Percentiles rank a stretch among this genome's conserved stretches.
phyloP scores from a whole-genome alignment of 441 rosid species.

The Biscutella laevigata region DNA sequence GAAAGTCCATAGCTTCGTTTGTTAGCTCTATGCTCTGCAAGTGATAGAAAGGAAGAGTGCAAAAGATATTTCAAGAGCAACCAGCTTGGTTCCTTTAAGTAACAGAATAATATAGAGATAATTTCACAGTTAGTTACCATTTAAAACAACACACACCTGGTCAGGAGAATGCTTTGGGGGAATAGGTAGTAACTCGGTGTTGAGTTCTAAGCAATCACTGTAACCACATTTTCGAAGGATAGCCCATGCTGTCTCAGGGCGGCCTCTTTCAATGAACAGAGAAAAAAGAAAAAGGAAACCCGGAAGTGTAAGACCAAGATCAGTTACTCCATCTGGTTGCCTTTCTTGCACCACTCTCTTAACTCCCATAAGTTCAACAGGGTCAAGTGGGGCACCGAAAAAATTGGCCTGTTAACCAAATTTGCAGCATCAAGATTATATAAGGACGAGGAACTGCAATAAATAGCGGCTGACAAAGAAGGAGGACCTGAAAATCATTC shows the following conservation, averaged over 20 bases:
- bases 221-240: constrained; percentile 68
- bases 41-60: constrained; percentile 8
- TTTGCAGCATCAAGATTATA: constrained; percentile 13
- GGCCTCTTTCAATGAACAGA: constrained; percentile 68
- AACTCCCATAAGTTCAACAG: constrained; percentile 59
- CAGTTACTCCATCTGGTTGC: constrained; percentile 57
- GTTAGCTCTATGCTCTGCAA: constrained; percentile 66
- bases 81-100: not conserved
- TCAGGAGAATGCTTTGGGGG: constrained; percentile 49
- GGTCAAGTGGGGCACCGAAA: constrained; percentile 60
- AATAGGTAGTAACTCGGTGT: constrained; percentile 40
- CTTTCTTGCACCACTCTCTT: constrained; percentile 65
- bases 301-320: constrained; percentile 59
- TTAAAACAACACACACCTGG: constrained; percentile 34
- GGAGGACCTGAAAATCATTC: constrained; percentile 60
- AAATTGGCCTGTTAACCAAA: constrained; percentile 44
- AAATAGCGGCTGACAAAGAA: not conserved
- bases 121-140: not conserved
- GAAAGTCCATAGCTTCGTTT: constrained; percentile 38
- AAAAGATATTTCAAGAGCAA: not conserved
- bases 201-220: constrained; percentile 50
- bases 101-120: constrained; percentile 4
- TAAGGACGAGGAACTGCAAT: constrained; percentile 1
- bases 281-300: constrained; percentile 66
- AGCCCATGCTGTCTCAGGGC: constrained; percentile 68